Base-by-base conservation (phyloP, 1,139 yeast genomes). In the Taiozyma sp. region DNA sequence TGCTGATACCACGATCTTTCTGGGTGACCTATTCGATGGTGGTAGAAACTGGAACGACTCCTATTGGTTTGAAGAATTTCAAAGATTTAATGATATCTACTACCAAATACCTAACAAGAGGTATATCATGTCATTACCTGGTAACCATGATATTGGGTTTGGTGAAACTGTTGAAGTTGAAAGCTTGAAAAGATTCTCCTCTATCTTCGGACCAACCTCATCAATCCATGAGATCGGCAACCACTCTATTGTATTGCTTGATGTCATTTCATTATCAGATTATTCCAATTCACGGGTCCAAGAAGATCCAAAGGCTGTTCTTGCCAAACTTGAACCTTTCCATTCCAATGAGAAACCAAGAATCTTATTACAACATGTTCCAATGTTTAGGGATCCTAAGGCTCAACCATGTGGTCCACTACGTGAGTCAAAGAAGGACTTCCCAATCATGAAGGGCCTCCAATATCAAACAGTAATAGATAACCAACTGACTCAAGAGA, bases 91-190 rank as follows among this genome's bases (percentile, higher is more conserved):
- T 59, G 59, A 67, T 2, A 79, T 93, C 2, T 93, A 87, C 64
- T 79, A 70, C 56, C 70, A 59, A 68, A 80, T 68, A 45, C 70
- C 68, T 39, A 69, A 62, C 51, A 74, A 80, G 48, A 66, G 73
- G 32, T 79, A 81, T 4, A 70, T 80, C 56, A 73, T 77, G 60
- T 79, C 84, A 2, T 68, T 93, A 13, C 97, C 98, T 0, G 99
- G 99, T 2, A 93, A 93, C 63, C 99, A 93, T 65, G 99, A 93
- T 65, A 88, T 93, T 58, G 99, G 99, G 0, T 91, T 86, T 66
- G 96, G 95, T 37, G 79, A 82, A 51, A 80, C 83, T 1, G 74
- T 80, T 8, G 72, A 78, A 13, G 78, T 77, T 29, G 67, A 72
- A 3, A 79, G 83, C 30, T 66, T 77, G 47, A 70, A 80, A 32